Conservation (phyloP, 768 basidiomycete species). For the Leccinellum rugosiceps region DNA sequence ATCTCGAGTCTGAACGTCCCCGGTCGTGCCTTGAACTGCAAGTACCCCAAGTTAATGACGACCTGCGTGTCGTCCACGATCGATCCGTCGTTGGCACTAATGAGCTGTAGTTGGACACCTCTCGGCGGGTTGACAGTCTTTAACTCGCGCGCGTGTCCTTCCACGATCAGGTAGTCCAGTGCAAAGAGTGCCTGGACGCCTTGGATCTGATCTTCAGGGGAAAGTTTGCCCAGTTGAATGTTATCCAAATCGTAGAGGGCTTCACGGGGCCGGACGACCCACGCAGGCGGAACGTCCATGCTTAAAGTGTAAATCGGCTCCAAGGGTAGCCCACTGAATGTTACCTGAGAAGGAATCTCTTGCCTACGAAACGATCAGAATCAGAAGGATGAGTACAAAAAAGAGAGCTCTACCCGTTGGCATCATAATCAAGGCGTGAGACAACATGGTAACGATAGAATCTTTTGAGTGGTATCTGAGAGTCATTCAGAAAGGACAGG, state of each 20-base stretch:
- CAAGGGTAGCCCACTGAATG: conserved; percentile 70
- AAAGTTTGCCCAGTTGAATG: conserved; percentile 73
- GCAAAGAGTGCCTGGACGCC: conserved; percentile 79
- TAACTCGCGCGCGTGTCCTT: conserved; percentile 88
- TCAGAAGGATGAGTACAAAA: background rate
- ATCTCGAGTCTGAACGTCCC: conserved; percentile 85
- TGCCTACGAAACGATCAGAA: conserved; percentile 36
- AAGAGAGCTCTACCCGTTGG: conserved; percentile 50
- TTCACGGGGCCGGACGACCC: conserved; percentile 89
- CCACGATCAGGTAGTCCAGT: conserved; percentile 88
- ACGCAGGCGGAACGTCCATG: conserved; percentile 87
- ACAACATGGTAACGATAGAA: conserved; percentile 84
- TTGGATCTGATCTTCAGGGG: conserved; percentile 44
- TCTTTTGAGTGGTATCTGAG: conserved; percentile 81
- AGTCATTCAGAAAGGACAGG: background rate
- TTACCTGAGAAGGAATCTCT: conserved; percentile 54
- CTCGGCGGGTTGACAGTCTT: conserved; percentile 68
- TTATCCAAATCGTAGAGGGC: conserved; percentile 95
- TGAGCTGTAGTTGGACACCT: conserved; percentile 87
- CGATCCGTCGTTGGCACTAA: conserved; percentile 38
- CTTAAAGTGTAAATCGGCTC: conserved; percentile 93
- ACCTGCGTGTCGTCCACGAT: conserved; percentile 83
- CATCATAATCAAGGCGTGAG: conserved; percentile 58
- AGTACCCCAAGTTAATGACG: conserved; percentile 92
- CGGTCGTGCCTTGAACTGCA: conserved; percentile 92